Base-by-base conservation (phyloP, 805 yeast genomes). In the Schwanniomyces sp. region DNA sequence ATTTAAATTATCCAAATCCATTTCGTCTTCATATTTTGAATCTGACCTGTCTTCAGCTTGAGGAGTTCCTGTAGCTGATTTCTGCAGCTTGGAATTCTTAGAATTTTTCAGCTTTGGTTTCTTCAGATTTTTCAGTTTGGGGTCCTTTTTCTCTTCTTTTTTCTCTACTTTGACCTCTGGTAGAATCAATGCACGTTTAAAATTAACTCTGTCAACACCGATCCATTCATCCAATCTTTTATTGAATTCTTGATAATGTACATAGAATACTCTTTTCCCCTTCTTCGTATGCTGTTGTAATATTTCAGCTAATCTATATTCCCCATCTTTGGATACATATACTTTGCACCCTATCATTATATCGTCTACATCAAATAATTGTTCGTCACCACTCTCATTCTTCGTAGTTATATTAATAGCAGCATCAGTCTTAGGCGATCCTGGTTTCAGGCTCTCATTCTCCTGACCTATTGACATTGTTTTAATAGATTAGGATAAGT, bases 141-240 rank as follows among this genome's bases (percentile, higher is more conserved):
- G 40, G 6, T 69, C 64, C 44, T 71, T 71, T 53, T 69, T 69
- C 34, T 70, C 72, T 40, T 75, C 82, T 49, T 75, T 78, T 59
- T 74, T 78, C 41, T 61, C 70, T 29, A 67, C 69, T 51, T 78
- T 80, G 0, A 83, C 82, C 53, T 80, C 82, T 0, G 97, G 97
- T 52, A 82, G 72, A 16, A 80, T 79, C 47, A 92, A 80, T 0
- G 89, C 89, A 46, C 82, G 72, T n/a, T 76, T 71, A 45, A 83
- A 78, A 62, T 90, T 88, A 9, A 94, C 83, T 44, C 95, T 76
- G 32, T 82, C 84, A 4, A 81, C 75, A 17, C 78, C 74, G 6
- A 94, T 81, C 98, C 98, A 92, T 66, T 94, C 99, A 70, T 94
- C 99, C 56, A 94, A 77, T 66, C 99, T 86, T 52, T 94, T 94